phyloP scores from a whole-genome alignment of 1,139 yeast species.

The Candida dubliniensis region DNA sequence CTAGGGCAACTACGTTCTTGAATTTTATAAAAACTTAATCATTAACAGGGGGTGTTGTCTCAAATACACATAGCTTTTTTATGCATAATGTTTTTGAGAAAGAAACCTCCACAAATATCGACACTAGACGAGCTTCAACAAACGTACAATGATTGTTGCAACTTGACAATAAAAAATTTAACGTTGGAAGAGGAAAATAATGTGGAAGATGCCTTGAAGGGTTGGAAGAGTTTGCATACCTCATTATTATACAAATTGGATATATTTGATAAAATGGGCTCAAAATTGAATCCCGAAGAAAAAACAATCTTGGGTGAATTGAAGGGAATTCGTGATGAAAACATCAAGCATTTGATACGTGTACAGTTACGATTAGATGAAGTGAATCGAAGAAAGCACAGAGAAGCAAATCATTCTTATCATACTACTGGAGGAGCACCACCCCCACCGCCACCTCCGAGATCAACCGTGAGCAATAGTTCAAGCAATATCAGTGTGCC shows the following conservation, averaged over 20 bases:
- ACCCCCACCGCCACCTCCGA: slow-evolving; percentile 16
- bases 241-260: slow-evolving; percentile 58
- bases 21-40: background rate
- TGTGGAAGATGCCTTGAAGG: slow-evolving; percentile 58
- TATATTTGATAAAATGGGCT: slow-evolving; percentile 45
- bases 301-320: slow-evolving; percentile 44
- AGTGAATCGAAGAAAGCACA: slow-evolving; percentile 22
- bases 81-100: slow-evolving; percentile 44
- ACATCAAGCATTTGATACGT: slow-evolving; percentile 46
- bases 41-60: background rate
- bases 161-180: slow-evolving; percentile 54
- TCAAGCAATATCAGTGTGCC: slow-evolving; percentile 18
- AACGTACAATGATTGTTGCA: slow-evolving; percentile 62
- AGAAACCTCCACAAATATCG: slow-evolving; percentile 53
- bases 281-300: slow-evolving; percentile 43
- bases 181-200: slow-evolving; percentile 57
- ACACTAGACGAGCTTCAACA: slow-evolving; percentile 59
- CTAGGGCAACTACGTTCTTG: too few species aligned
- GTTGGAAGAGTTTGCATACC: slow-evolving; percentile 72
- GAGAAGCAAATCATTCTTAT: slow-evolving; percentile 10
- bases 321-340: slow-evolving; percentile 51
- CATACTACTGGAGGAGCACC: slow-evolving; percentile 7
- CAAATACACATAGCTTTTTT: background rate
- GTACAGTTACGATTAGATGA: slow-evolving; percentile 47
- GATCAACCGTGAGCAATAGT: slow-evolving; percentile 14